Conservation (phyloP, 768 basidiomycete genomes). For the Xerocomus potaroensis region DNA sequence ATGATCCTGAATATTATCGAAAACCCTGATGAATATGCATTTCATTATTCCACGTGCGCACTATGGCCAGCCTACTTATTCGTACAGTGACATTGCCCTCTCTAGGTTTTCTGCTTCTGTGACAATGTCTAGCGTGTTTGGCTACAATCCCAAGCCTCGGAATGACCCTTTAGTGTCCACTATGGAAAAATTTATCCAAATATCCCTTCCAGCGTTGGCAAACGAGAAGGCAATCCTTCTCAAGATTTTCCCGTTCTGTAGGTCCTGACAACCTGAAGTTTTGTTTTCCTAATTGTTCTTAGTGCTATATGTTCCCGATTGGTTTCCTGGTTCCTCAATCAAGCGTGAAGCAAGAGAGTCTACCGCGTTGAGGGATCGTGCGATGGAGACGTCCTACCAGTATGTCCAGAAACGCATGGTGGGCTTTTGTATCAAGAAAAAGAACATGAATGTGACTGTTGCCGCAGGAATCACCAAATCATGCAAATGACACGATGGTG, state of each 20-base stretch:
- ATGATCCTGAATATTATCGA: constrained; percentile 12
- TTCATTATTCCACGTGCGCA: constrained; percentile 7
- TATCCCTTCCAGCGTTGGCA: neutral
- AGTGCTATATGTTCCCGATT: constrained; percentile 22
- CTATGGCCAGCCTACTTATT: neutral
- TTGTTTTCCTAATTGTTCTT: too few relatives aligned
- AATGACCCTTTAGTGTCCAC: constrained; percentile 9
- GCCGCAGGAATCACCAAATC: neutral
- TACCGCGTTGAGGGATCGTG: neutral
- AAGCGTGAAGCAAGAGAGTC: constrained; percentile 27
- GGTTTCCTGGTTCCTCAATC: constrained; percentile 38
- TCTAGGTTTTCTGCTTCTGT: constrained; percentile 32
- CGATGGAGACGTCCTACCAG: constrained; percentile 21
- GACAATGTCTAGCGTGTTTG: constrained; percentile 11
- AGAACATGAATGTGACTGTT: neutral
- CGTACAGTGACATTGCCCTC: neutral
- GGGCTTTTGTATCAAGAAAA: neutral
- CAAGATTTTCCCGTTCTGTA: constrained; percentile 14
- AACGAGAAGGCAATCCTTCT: constrained; percentile 5
- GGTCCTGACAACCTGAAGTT: too few relatives aligned
- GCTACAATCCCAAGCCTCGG: constrained; percentile 11
- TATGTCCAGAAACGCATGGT: constrained; percentile 29
- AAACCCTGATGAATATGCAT: neutral
- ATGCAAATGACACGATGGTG: constrained; percentile 7
- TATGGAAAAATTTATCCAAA: neutral